Evolutionary conservation across 306 rosid genomes (phyloP).

Genomic region (Vigna nakashimae): DNA sequence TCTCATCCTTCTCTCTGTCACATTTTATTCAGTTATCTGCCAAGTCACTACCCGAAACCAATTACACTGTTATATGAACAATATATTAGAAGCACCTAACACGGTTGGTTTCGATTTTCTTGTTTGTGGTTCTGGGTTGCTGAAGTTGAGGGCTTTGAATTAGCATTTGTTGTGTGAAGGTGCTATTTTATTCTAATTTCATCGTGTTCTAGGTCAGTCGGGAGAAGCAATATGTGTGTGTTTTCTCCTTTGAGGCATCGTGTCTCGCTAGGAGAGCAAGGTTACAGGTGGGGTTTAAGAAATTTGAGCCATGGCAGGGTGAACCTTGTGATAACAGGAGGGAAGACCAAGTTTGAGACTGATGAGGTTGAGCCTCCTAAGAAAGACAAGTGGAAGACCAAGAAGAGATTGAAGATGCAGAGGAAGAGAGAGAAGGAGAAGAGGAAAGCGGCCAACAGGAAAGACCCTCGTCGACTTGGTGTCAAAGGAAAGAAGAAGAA

Average conservation of each 20-base stretch:
- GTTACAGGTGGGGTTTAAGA: slow-evolving; percentile 57
- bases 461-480: slow-evolving; percentile 80
- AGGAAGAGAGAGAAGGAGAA: slow-evolving; percentile 77
- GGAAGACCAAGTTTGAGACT: slow-evolving; percentile 82
- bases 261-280: slow-evolving; percentile 32
- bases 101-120: slow-evolving; percentile 18
- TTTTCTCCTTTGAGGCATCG: slow-evolving; percentile 41
- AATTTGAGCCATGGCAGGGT: slow-evolving; percentile 76
- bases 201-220: slow-evolving; percentile 61
- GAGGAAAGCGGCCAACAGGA: slow-evolving; percentile 84
- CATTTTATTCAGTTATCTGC: background rate
- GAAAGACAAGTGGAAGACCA: slow-evolving; percentile 79
- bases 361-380: slow-evolving; percentile 71
- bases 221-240: slow-evolving; percentile 42
- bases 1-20: slow-evolving; percentile 1
- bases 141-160: slow-evolving; percentile 40
- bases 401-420: slow-evolving; percentile 83
- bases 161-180: slow-evolving; percentile 10
- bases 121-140: slow-evolving; percentile 22
- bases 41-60: background rate
- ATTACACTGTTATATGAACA: background rate
- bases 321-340: slow-evolving; percentile 76
- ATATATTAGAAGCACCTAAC: background rate
- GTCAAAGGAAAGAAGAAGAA: slow-evolving; percentile 77
- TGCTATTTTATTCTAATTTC: slow-evolving; percentile 30